Evolutionary conservation across 2,329 filamentous ascomycete species (phyloP), one percentile per base, ranked within the genome.

Genomic region (Arthrocladium fulminans): DNA sequence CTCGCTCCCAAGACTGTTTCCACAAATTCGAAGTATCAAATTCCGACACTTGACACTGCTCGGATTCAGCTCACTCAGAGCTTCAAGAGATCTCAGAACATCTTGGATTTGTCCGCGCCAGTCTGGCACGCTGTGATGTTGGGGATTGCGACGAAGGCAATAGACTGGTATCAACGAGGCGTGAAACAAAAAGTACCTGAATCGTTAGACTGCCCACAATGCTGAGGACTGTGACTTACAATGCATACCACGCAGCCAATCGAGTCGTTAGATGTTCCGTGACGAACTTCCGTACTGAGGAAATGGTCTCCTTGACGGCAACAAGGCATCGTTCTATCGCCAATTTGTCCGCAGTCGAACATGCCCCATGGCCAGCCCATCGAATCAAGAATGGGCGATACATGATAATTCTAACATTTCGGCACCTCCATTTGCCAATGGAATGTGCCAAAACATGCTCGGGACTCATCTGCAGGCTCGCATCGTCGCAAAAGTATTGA

Each of bases 131-230:
- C 68, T 44, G 13, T 38, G 5, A 23, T 55, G 53, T 5, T 34
- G 27, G 8, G 68, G 66, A 30, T 67, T 65, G 3, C 66, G 70
- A 60, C 68, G 68, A 20, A 72, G 60, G 48, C 67, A 66, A 41
- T 71, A 65, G 22, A 70, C 65, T 2, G 69, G 69, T 43, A 72
- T 70, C 1, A 71, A 54, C 20, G 63, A 68, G 10, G 69, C 68
- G 59, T 72, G 68, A 55, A 72, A 71, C 30, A 72, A 63, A 55
- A 71, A 71, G 54, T 71, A 55, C 61, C n/a, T n/a, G n/a, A n/a
- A n/a, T n/a, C n/a, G n/a, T n/a, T n/a, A n/a, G n/a, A n/a, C n/a
- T n/a, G n/a, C n/a, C n/a, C n/a, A n/a, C n/a, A n/a, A n/a, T n/a
- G n/a, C n/a, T n/a, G n/a, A n/a, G n/a, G n/a, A n/a, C n/a, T n/a